These are phyloP conservation scores for Diaporthe sp. DNA, from an alignment of 2,329 filamentous ascomycete species.

Conservation along the genomic window DNA sequence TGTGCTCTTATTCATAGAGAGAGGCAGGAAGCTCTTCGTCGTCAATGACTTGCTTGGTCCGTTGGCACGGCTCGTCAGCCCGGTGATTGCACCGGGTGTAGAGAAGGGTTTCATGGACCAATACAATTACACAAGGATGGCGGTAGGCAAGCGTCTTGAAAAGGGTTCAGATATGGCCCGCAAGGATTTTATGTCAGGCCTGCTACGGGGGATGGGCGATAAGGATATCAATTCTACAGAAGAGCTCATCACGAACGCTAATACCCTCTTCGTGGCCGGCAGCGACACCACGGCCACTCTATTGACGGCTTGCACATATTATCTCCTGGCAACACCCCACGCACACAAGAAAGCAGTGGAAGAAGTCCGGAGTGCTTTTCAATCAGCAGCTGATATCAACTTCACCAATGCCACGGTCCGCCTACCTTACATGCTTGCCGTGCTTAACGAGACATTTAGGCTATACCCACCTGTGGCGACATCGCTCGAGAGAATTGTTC, in stretches of 20 bases:
- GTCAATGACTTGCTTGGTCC: not conserved
- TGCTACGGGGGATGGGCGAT: not conserved
- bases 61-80: not conserved
- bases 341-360: conserved; percentile 17
- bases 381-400: not conserved
- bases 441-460: conserved; percentile 33
- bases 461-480: conserved; percentile 35
- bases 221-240: not conserved
- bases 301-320: conserved; percentile 30
- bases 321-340: conserved; percentile 32
- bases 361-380: conserved; percentile 30
- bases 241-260: conserved; percentile 33
- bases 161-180: not conserved
- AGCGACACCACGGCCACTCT: conserved; percentile 35
- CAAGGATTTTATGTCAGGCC: not conserved
- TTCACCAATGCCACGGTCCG: conserved; percentile 35
- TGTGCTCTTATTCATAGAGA: conserved; percentile 28
- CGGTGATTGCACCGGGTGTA: conserved; percentile 16
- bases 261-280: conserved; percentile 33
- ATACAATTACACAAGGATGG: not conserved
- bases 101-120: not conserved
- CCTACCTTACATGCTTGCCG: conserved; percentile 30
- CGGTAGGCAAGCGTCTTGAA: not conserved
- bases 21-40: not conserved
- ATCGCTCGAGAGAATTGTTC: conserved; percentile 30